These are phyloP conservation scores for Cyberlindnera maritima DNA, from an alignment of 805 yeast genomes.

Conservation along the genomic window DNA sequence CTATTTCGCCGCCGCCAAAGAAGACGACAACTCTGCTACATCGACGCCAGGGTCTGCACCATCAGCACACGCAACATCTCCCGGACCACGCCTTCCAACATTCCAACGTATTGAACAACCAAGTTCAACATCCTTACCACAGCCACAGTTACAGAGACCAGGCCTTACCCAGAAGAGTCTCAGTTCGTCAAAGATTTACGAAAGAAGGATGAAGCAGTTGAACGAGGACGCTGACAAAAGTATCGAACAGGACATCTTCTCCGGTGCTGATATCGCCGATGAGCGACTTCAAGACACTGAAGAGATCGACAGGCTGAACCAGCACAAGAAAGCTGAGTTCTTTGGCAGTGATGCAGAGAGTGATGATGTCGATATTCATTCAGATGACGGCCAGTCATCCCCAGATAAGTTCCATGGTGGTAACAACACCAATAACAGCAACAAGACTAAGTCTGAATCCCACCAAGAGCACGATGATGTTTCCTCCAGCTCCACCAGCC, in stretches of 20 bases:
- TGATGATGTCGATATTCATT: slow-evolving; percentile 24
- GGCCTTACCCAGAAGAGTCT: slow-evolving; percentile 5
- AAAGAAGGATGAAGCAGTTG: slow-evolving; percentile 21
- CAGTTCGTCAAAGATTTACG: slow-evolving; percentile 20
- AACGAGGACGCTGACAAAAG: slow-evolving; percentile 10
- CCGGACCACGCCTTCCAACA: slow-evolving; percentile 21
- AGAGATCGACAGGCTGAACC: slow-evolving; percentile 19
- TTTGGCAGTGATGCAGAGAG: slow-evolving; percentile 20
- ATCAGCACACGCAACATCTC: slow-evolving; percentile 2
- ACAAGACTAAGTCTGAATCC: not conserved
- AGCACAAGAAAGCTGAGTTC: slow-evolving; percentile 16
- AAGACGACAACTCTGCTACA: not conserved
- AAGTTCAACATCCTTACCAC: not conserved
- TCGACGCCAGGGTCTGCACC: not conserved
- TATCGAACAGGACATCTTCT: slow-evolving; percentile 7
- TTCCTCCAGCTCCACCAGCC: not conserved
- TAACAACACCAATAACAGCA: not conserved
- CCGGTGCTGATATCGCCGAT: slow-evolving; percentile 10
- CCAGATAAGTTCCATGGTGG: not conserved
- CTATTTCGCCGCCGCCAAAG: slow-evolving; percentile 13
- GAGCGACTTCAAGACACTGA: slow-evolving; percentile 10
- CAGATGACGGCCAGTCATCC: slow-evolving; percentile 10
- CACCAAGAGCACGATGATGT: not conserved
- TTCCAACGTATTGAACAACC: slow-evolving; percentile 21
- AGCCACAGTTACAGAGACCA: slow-evolving; percentile 3